Percentiles rank a stretch among this genome's conserved stretches.
Conservation (phyloP, 1,284 basidiomycete genomes). For the Malassezia restricta region DNA sequence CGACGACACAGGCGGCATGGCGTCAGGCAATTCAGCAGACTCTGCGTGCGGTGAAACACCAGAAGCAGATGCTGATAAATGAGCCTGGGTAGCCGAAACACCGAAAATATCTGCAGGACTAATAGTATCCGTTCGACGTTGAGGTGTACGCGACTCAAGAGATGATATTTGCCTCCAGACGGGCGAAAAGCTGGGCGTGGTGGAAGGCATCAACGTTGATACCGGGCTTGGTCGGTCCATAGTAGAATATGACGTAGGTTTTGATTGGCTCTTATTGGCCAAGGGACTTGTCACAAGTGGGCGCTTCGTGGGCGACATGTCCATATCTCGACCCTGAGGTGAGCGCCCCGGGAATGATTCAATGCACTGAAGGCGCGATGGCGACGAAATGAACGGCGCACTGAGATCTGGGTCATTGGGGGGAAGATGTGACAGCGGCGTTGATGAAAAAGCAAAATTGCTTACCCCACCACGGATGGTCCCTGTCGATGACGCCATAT, state of each 20-base stretch:
- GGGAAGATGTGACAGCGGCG: constrained; percentile 10
- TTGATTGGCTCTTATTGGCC: background rate
- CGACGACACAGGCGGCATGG: too few species aligned
- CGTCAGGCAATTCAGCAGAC: too few species aligned
- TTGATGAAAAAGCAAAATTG: constrained; percentile 4
- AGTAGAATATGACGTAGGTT: background rate
- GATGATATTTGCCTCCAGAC: constrained; percentile 1
- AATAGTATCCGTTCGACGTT: constrained; percentile 28
- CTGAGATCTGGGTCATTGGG: background rate
- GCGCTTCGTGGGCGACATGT: constrained; percentile 5
- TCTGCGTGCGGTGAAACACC: too few species aligned
- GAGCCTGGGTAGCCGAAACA: too few species aligned
- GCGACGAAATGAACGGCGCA: background rate
- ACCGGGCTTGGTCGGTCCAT: background rate
- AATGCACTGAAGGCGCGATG: constrained; percentile 10
- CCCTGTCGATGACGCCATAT: background rate
- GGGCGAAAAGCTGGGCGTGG: background rate
- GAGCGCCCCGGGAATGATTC: constrained; percentile 17
- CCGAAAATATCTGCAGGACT: constrained; percentile 40
- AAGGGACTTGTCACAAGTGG: background rate
- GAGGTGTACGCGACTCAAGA: background rate
- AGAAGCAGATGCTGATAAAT: too few species aligned
- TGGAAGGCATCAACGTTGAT: background rate
- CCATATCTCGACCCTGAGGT: constrained; percentile 1
- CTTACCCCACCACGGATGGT: background rate